Conservation (phyloP, 2,329 filamentous ascomycete species). For the Fusarium clavum region DNA sequence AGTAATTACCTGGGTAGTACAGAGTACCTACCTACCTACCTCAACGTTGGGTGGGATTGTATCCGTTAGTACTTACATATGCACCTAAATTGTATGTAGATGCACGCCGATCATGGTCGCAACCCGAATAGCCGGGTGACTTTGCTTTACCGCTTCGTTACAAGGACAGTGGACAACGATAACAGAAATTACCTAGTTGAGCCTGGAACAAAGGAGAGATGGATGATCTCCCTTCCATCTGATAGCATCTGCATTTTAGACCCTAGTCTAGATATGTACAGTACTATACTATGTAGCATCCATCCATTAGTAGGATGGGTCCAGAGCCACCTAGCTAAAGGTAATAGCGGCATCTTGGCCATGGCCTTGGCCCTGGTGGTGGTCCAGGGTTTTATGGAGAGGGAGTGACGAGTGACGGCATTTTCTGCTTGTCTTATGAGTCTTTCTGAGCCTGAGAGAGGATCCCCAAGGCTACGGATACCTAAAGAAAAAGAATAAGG, state of each 20-base stretch:
- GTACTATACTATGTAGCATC: not conserved
- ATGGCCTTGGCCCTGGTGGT: slow-evolving; percentile 6
- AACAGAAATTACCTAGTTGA: slow-evolving; percentile 7
- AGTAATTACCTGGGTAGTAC: not conserved
- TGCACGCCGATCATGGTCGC: slow-evolving; percentile 21
- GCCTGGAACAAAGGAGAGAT: slow-evolving; percentile 6
- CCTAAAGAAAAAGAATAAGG: not conserved
- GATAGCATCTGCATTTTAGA: not conserved
- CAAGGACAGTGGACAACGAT: not conserved
- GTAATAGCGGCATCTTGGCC: slow-evolving; percentile 40
- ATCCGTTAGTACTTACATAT: not conserved
- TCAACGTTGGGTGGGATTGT: not conserved
- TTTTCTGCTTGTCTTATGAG: slow-evolving; percentile 1
- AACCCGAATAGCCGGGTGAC: slow-evolving; percentile 25
- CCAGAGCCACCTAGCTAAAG: slow-evolving; percentile 9
- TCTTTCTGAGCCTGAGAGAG: not conserved
- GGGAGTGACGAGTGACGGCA: slow-evolving; percentile 46
- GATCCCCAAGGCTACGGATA: not conserved
- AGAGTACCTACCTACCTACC: not conserved
- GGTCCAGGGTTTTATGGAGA: slow-evolving; percentile 32
- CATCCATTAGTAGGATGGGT: no score
- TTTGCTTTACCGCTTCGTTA: slow-evolving; percentile 3
- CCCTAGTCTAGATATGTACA: no score
- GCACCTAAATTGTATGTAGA: not conserved
- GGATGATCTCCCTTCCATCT: slow-evolving; percentile 22